A percentile compares a stretch with the other conserved stretches of the same genome.
phyloP scores from a whole-genome alignment of 768 basidiomycete genomes.

The Dioszegia crocea region DNA sequence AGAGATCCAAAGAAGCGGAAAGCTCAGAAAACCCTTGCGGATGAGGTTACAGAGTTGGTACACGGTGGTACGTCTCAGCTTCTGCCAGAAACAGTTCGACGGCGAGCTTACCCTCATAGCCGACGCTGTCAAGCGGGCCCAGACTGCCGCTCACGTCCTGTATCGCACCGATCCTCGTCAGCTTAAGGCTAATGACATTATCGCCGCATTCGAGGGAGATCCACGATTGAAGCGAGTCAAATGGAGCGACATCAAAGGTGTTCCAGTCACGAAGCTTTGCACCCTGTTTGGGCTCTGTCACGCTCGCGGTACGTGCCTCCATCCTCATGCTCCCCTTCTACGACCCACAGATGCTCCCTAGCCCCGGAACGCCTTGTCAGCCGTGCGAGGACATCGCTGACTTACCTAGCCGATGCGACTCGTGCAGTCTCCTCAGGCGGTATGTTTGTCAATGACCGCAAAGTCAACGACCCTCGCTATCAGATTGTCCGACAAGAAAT shows the following conservation, averaged over 20 bases:
- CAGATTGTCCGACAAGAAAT: slow-evolving; percentile 55
- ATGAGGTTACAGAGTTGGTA: slow-evolving; percentile 61
- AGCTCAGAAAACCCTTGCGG: slow-evolving; percentile 58
- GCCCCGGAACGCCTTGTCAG: too few species aligned
- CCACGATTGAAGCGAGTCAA: slow-evolving; percentile 59
- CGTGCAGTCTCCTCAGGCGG: slow-evolving; percentile 65
- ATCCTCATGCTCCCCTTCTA: slow-evolving; percentile 10
- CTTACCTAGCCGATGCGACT: slow-evolving; percentile 60
- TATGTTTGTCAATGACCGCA: slow-evolving; percentile 66
- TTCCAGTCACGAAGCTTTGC: slow-evolving; percentile 62
- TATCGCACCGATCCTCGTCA: slow-evolving; percentile 52
- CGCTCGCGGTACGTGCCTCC: slow-evolving; percentile 61
- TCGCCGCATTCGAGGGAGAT: slow-evolving; percentile 63
- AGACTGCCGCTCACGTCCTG: slow-evolving; percentile 54
- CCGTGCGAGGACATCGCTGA: too few species aligned
- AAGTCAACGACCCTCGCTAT: slow-evolving; percentile 55
- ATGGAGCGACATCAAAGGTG: slow-evolving; percentile 56
- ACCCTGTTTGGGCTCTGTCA: slow-evolving; percentile 58
- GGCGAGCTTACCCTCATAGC: background rate
- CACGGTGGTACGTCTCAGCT: slow-evolving; percentile 56
- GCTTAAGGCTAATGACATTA: slow-evolving; percentile 58
- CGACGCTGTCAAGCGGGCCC: slow-evolving; percentile 54
- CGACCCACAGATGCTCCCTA: too few species aligned
- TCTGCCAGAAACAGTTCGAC: background rate
- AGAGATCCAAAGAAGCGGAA: slow-evolving; percentile 51